Conservation (phyloP, 2,329 filamentous ascomycete genomes). For the Cryphonectria radicalis region DNA sequence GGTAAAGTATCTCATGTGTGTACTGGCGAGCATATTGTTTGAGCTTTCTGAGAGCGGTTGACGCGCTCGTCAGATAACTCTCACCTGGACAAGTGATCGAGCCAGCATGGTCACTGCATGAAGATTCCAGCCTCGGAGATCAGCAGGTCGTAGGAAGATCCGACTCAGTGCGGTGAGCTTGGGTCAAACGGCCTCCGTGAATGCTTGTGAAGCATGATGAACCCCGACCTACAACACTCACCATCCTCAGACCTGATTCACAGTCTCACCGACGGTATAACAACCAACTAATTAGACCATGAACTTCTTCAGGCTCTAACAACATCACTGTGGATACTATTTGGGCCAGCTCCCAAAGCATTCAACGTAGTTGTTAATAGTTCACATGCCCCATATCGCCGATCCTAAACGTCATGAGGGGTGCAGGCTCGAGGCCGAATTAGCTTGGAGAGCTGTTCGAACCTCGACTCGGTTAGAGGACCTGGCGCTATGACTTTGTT, state of each 20-base stretch:
- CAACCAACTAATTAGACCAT: background rate
- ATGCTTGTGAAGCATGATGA: too few species aligned
- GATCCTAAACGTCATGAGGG: background rate
- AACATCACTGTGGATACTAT: background rate
- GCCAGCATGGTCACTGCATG: too few species aligned
- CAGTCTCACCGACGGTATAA: background rate
- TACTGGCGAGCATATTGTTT: too few species aligned
- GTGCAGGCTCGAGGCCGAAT: background rate
- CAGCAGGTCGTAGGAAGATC: too few species aligned
- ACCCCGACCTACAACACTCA: too few species aligned
- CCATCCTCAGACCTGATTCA: too few species aligned
- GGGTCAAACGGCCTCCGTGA: too few species aligned
- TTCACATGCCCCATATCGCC: background rate
- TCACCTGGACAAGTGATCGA: too few species aligned
- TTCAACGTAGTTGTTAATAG: background rate
- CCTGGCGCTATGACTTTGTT: background rate
- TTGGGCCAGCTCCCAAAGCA: background rate
- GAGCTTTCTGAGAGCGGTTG: too few species aligned
- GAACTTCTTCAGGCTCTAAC: background rate
- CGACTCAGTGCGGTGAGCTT: too few species aligned
- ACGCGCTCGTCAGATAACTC: too few species aligned
- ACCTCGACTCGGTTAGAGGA: background rate
- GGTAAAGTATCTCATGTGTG: background rate
- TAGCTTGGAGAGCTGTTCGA: background rate
- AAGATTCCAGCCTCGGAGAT: too few species aligned